Evolutionary conservation across 495 filamentous ascomycete genomes (phyloP), one percentile per base, ranked within the genome.

Genomic region (Neurospora tetrasperma): DNA sequence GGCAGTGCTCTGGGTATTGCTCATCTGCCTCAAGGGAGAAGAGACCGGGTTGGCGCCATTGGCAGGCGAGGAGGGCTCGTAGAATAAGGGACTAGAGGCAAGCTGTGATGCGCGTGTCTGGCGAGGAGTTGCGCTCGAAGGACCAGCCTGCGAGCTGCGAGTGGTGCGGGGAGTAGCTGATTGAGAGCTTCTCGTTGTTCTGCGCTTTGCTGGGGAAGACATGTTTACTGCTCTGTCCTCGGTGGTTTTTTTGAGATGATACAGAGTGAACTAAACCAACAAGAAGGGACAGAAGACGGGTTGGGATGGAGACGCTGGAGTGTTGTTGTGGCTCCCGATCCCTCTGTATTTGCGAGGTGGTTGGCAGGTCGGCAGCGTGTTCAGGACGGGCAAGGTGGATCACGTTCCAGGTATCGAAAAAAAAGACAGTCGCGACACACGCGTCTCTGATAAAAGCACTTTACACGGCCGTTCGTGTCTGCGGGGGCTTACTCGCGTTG

Each of bases 51-150:
- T 62, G 43, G 43, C 71, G 40, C 82, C 86, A 76, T 84, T 86
- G 12, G 83, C 86, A 5, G 94, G 91, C 16, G 93, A 94, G 2
- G 93, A 95, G 2, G 93, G 96, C 72, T 90, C 89, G 80, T 90
- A 96, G 80, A 93, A 92, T 73, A 96, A 86, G 39, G 94, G 94
- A 38, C 94, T 97, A 4, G 93, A 96, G 4, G 90, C 90, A 78
- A 83, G 73, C 77, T 82, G 85, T 73, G 80, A 85, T 48, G 76
- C 73, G 75, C 79, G 80, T 70, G 77, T 84, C 74, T 77, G 80
- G 41, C 79, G 86, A 83, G 76, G 87, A 78, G 76, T 87, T 54
- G 86, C 80, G 69, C 81, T 80, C 42, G 84, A 82, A 39, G 82
- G 82, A 39, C 83, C 83, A 23, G 81, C 79, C 27, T 86, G 85